These are phyloP conservation scores for Ogataea naganishii DNA, from an alignment of 805 yeast species.

Conservation along the genomic window DNA sequence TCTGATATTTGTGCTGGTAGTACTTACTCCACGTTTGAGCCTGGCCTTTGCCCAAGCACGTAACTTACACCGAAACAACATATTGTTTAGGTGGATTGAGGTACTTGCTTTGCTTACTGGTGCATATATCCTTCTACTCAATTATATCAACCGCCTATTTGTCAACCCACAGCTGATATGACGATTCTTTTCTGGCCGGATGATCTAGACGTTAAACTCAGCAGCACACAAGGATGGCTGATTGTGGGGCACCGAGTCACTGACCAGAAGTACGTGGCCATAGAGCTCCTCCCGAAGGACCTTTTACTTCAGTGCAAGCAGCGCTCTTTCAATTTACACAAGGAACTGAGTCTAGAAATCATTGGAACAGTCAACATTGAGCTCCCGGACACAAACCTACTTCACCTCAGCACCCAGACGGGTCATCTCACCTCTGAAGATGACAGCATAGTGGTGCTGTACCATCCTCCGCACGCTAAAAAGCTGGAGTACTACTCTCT, in stretches of 20 bases:
- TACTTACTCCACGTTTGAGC: too few species aligned
- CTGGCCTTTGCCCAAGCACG: too few species aligned
- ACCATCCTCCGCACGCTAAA: constrained; percentile 61
- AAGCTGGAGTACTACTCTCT: constrained; percentile 71
- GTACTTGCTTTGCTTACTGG: constrained; percentile 1
- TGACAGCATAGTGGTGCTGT: constrained; percentile 33
- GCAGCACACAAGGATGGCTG: constrained; percentile 6
- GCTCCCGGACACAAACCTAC: constrained; percentile 3
- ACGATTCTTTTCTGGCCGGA: constrained; percentile 22
- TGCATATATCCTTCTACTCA: not conserved
- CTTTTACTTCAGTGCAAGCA: constrained; percentile 8
- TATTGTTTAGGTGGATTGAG: constrained; percentile 1
- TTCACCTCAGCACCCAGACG: too few species aligned
- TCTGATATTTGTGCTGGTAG: too few species aligned
- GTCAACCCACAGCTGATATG: too few species aligned
- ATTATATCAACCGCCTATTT: not conserved
- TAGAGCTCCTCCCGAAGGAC: constrained; percentile 13
- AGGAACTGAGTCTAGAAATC: constrained; percentile 15
- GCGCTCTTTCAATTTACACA: constrained; percentile 6
- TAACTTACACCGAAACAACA: not conserved
- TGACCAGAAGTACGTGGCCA: constrained; percentile 14
- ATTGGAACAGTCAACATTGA: constrained; percentile 19
- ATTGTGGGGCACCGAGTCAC: constrained; percentile 20
- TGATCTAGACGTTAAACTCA: constrained; percentile 10
- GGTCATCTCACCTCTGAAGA: constrained; percentile 10